Conservation (phyloP, 352 stramenopile genomes). For the Detonula confervacea region DNA sequence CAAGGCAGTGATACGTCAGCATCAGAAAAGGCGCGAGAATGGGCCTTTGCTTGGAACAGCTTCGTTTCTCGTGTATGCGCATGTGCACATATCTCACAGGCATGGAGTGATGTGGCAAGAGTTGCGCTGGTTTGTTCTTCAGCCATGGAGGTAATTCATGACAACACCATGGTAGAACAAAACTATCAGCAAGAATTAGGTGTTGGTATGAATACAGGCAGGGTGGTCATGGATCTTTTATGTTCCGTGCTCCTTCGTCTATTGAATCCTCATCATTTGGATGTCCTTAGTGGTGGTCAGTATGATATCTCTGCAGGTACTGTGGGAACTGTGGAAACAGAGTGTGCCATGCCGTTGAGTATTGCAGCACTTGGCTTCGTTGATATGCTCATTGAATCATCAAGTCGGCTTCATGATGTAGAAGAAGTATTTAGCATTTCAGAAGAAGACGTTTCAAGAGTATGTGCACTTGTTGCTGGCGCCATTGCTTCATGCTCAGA, state of each 20-base stretch:
- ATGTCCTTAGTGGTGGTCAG: slow-evolving; percentile 26
- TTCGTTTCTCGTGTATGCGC: slow-evolving; percentile 55
- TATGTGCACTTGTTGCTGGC: slow-evolving; percentile 42
- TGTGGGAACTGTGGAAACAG: slow-evolving; percentile 21
- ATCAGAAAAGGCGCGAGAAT: slow-evolving; percentile 40
- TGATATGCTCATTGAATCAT: slow-evolving; percentile 49
- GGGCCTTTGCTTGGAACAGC: slow-evolving; percentile 67
- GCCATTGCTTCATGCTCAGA: slow-evolving; percentile 56
- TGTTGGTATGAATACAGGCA: slow-evolving; percentile 20
- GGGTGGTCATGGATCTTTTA: slow-evolving; percentile 42
- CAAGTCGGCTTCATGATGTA: neutral
- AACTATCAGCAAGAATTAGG: slow-evolving; percentile 3
- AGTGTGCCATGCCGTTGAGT: slow-evolving; percentile 52
- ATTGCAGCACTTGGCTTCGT: slow-evolving; percentile 46
- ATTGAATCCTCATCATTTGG: slow-evolving; percentile 31
- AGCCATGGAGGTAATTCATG: slow-evolving; percentile 32
- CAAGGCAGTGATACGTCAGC: neutral
- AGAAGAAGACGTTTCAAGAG: slow-evolving; percentile 55
- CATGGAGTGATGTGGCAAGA: slow-evolving; percentile 49
- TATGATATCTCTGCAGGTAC: slow-evolving; percentile 15
- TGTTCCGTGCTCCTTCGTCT: slow-evolving; percentile 54
- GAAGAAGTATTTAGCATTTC: slow-evolving; percentile 33
- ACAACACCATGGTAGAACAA: neutral
- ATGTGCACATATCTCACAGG: slow-evolving; percentile 56
- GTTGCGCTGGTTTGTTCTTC: slow-evolving; percentile 37